phyloP scores from a whole-genome alignment of 108 stramenopile species.

The Cylindrotheca closterium region DNA sequence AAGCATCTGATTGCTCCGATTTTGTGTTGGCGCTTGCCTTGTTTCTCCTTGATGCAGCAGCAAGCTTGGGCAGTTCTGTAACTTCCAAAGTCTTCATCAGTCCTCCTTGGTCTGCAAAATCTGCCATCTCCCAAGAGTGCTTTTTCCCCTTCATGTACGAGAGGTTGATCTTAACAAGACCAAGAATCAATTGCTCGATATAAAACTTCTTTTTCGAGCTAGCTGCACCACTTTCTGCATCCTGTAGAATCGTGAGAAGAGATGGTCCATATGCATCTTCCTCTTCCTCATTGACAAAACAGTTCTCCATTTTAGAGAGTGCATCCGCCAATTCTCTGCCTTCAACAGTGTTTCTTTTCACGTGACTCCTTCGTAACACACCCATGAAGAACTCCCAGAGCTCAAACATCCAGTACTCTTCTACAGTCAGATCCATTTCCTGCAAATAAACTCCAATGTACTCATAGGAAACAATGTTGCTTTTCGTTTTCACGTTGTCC shows the following conservation, averaged over 20 bases:
- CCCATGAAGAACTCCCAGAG: slow-evolving; percentile 68
- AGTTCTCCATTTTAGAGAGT: slow-evolving; percentile 17
- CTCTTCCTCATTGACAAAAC: slow-evolving; percentile 9
- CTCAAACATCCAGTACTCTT: slow-evolving; percentile 72
- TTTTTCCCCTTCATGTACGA: slow-evolving; percentile 77
- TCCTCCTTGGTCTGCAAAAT: slow-evolving; percentile 37
- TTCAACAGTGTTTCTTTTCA: slow-evolving; percentile 29
- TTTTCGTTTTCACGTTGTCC: slow-evolving; percentile 74
- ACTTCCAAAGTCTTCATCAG: slow-evolving; percentile 20
- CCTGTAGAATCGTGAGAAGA: slow-evolving; percentile 21
- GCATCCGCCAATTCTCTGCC: slow-evolving; percentile 17
- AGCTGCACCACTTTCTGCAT: slow-evolving; percentile 8
- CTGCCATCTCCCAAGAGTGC: slow-evolving; percentile 27
- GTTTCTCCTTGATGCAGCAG: slow-evolving; percentile 8
- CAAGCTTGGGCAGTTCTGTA: slow-evolving; percentile 18
- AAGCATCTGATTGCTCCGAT: slow-evolving; percentile 41
- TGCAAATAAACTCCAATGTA: slow-evolving; percentile 66
- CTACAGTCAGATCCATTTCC: slow-evolving; percentile 83
- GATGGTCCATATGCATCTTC: slow-evolving; percentile 7
- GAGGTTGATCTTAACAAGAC: slow-evolving; percentile 70
- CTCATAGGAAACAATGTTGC: slow-evolving; percentile 67
- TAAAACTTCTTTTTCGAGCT: slow-evolving; percentile 51
- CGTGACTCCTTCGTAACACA: slow-evolving; percentile 41
- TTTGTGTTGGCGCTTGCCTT: background rate
- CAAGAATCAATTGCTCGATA: slow-evolving; percentile 71